Evolutionary conservation across 2,329 filamentous ascomycete species (phyloP).

Genomic region (Talaromyces sp.): DNA sequence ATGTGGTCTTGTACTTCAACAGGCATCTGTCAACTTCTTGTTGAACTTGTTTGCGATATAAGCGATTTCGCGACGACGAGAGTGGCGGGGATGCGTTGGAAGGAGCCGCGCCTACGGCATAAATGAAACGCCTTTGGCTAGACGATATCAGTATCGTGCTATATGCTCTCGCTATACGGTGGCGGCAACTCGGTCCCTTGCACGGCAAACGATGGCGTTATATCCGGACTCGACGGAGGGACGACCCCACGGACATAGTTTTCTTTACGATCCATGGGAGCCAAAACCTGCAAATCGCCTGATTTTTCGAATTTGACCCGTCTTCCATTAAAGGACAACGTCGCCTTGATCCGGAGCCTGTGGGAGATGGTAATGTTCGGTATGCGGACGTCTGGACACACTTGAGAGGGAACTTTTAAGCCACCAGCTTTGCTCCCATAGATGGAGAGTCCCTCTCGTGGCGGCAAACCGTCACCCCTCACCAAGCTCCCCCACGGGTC

Average conservation of each 20-base stretch:
- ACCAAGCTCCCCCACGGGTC: neutral
- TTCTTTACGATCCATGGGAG: neutral
- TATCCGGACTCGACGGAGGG: neutral
- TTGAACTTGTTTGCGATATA: neutral
- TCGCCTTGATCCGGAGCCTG: neutral
- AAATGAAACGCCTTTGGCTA: neutral
- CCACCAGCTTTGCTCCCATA: neutral
- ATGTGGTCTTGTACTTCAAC: neutral
- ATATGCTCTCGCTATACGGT: neutral
- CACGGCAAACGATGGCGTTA: neutral
- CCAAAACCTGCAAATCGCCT: neutral
- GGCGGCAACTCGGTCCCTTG: neutral
- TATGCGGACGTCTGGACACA: neutral
- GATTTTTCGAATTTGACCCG: neutral
- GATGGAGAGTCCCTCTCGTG: neutral
- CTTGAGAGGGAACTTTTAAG: neutral
- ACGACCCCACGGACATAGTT: neutral
- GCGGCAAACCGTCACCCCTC: neutral
- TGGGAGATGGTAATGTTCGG: neutral
- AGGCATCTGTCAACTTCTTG: neutral
- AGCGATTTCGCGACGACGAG: too few species aligned
- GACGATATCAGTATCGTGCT: neutral
- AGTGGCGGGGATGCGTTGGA: neutral
- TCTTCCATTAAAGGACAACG: neutral
- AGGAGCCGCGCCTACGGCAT: neutral